Conservation (phyloP, 345 rosid species). For the Mercurialis annua region DNA sequence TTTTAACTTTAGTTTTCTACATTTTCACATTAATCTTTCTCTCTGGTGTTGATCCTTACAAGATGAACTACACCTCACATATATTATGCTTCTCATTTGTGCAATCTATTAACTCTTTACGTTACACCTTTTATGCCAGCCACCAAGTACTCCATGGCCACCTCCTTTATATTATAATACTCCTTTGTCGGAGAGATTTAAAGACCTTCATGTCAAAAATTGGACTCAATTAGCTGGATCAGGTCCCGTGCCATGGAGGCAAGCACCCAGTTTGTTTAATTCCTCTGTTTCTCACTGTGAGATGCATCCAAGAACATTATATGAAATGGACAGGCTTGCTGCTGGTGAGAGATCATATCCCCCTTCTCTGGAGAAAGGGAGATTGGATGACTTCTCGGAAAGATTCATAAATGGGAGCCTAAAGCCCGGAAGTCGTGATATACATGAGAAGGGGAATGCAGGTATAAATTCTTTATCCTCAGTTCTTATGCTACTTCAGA, state of each 20-base stretch:
- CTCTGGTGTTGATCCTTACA: no score
- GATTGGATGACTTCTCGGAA: constrained; percentile 54
- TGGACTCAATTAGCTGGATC: constrained; percentile 71
- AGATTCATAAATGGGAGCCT: constrained; percentile 54
- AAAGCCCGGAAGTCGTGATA: constrained; percentile 40
- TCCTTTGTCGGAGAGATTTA: constrained; percentile 51
- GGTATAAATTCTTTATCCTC: constrained; percentile 34
- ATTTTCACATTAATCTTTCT: no score
- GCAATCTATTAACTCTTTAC: neutral
- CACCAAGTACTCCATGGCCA: constrained; percentile 48
- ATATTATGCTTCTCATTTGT: neutral
- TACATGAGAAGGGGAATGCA: constrained; percentile 55
- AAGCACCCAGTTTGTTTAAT: constrained; percentile 61
- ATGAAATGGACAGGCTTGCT: constrained; percentile 50
- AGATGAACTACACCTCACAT: neutral
- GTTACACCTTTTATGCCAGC: constrained; percentile 42
- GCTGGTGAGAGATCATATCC: constrained; percentile 37
- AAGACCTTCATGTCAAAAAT: constrained; percentile 48
- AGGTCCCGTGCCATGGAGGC: constrained; percentile 74
- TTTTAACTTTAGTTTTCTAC: neutral
- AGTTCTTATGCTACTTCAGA: neutral
- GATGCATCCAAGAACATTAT: constrained; percentile 40
- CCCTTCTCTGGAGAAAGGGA: constrained; percentile 49
- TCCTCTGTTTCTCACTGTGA: constrained; percentile 59
- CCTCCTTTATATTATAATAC: constrained; percentile 39